A percentile compares a stretch with the other conserved stretches of the same genome.
Conservation (phyloP, 2,329 filamentous ascomycete species). For the Sporothrix mexicana region DNA sequence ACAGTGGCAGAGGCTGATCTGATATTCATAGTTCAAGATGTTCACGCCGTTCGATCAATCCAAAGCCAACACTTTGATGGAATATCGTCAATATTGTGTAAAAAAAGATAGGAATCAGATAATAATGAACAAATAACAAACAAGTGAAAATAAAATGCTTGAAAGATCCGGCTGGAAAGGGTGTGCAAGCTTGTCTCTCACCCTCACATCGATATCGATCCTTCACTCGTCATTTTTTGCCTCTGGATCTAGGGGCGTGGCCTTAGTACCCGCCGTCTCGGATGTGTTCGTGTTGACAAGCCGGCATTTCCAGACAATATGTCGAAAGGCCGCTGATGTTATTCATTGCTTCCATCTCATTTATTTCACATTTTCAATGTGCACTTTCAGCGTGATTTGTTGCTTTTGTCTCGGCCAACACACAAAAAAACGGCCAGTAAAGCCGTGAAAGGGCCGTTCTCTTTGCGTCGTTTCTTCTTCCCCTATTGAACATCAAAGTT, state of each 20-base stretch:
- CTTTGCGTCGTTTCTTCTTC: neutral
- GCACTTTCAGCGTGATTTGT: neutral
- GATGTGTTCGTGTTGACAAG: conserved; percentile 8
- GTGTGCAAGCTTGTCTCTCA: conserved; percentile 2
- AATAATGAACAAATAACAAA: neutral
- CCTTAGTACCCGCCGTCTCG: neutral
- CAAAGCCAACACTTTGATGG: neutral
- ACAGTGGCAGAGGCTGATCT: neutral
- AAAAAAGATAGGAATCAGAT: neutral
- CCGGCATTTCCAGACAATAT: neutral
- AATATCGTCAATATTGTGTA: neutral
- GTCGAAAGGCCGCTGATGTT: neutral
- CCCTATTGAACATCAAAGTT: neutral
- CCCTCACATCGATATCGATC: conserved; percentile 12
- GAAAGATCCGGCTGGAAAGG: conserved; percentile 5
- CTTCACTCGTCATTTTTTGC: neutral
- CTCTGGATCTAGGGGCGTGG: conserved; percentile 19
- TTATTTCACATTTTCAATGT: neutral
- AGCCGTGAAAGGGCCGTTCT: neutral
- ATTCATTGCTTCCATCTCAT: neutral
- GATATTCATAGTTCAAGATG: no score
- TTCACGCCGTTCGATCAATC: neutral
- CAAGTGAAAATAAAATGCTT: neutral
- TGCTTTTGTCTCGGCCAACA: neutral
- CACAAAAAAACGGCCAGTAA: neutral